Conservation (phyloP, 2,329 filamentous ascomycete species). For the Beauveria varroae region DNA sequence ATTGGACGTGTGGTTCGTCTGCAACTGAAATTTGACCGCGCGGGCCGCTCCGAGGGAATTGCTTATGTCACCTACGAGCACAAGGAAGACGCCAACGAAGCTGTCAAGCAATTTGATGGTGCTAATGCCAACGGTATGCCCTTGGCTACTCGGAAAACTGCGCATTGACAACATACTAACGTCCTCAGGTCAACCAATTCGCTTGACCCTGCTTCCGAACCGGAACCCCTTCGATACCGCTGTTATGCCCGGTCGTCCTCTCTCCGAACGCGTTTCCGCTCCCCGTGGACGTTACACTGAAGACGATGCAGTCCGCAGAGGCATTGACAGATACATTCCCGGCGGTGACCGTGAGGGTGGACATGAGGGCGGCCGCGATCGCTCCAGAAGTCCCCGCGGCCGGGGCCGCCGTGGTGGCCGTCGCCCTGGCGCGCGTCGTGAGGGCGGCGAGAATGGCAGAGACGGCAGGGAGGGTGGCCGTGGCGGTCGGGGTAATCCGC, state of each 20-base stretch:
- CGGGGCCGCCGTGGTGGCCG: slow-evolving; percentile 37
- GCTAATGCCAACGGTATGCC: slow-evolving; percentile 73
- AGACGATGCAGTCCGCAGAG: slow-evolving; percentile 54
- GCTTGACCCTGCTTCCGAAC: slow-evolving; percentile 55
- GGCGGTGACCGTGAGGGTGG: slow-evolving; percentile 33
- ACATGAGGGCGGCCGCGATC: slow-evolving; percentile 31
- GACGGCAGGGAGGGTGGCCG: slow-evolving; percentile 27
- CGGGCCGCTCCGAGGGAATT: slow-evolving; percentile 77
- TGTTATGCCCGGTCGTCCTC: slow-evolving; percentile 46
- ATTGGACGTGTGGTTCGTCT: slow-evolving; percentile 67
- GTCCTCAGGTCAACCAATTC: slow-evolving; percentile 65
- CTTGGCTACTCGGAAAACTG: neutral
- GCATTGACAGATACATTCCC: slow-evolving; percentile 75
- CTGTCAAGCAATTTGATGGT: slow-evolving; percentile 75
- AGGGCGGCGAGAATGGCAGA: slow-evolving; percentile 19
- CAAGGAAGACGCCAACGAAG: slow-evolving; percentile 62
- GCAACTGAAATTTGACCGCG: slow-evolving; percentile 74
- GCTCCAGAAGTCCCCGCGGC: slow-evolving; percentile 50
- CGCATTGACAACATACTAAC: neutral
- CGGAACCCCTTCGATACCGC: slow-evolving; percentile 52
- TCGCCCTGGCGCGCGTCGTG: slow-evolving; percentile 41
- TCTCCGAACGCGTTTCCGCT: slow-evolving; percentile 54
- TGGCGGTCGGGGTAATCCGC: slow-evolving; percentile 38
- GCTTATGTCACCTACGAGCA: slow-evolving; percentile 76
- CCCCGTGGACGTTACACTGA: slow-evolving; percentile 43